Evolutionary conservation across 345 rosid species (phyloP).

Genomic region (Camelina neglecta): DNA sequence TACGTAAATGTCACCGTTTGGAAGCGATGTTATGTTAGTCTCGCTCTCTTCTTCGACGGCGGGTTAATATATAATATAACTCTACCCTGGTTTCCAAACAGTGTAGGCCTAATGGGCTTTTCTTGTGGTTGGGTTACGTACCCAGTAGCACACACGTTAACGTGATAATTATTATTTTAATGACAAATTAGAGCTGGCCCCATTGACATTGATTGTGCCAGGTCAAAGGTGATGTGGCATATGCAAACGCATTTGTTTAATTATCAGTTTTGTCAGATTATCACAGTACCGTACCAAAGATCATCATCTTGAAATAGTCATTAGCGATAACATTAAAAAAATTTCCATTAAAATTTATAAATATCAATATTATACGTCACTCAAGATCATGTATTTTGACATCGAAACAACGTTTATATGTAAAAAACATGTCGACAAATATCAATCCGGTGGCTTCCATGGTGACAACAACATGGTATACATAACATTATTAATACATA

Average conservation of each 20-base stretch:
- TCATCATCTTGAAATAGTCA: constrained; percentile 12
- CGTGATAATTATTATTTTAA: constrained; percentile 1
- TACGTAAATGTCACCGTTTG: too few relatives aligned
- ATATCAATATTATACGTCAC: background rate
- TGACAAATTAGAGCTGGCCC: constrained; percentile 11
- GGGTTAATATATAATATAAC: background rate
- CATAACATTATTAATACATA: background rate
- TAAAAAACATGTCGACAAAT: background rate
- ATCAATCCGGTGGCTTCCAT: background rate
- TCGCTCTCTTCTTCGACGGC: background rate
- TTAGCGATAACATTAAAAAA: constrained; percentile 7
- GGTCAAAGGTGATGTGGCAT: constrained; percentile 37
- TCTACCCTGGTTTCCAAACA: background rate
- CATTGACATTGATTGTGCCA: constrained; percentile 27
- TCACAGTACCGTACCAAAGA: background rate
- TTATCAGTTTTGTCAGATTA: constrained; percentile 12
- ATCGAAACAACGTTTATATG: background rate
- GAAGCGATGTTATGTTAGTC: background rate
- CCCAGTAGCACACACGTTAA: background rate
- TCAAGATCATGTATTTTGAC: background rate
- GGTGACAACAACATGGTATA: background rate
- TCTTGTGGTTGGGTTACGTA: constrained; percentile 15
- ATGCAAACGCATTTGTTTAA: constrained; percentile 10
- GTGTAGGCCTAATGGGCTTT: constrained; percentile 4
- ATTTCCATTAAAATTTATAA: background rate